Evolutionary conservation across 2,329 filamentous ascomycete species (phyloP).

Genomic region (Colletotrichum kahawae): DNA sequence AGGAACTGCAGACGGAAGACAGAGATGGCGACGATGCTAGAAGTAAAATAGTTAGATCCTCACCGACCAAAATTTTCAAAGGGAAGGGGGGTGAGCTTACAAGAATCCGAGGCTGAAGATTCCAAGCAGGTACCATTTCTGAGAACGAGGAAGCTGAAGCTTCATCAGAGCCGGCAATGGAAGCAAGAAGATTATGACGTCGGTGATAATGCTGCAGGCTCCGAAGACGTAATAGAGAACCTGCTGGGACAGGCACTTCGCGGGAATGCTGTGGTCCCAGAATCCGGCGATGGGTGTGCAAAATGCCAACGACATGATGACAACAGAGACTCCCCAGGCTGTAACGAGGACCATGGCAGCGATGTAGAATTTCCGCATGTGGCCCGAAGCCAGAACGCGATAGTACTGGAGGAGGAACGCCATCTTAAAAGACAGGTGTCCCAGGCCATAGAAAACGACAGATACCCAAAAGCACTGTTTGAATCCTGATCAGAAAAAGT

Average conservation of each 20-base stretch:
- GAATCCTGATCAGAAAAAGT: background rate
- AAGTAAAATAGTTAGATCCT: background rate
- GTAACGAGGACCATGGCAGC: conserved; percentile 28
- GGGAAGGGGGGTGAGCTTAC: conserved; percentile 17
- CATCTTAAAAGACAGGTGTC: conserved; percentile 34
- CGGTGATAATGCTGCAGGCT: conserved; percentile 28
- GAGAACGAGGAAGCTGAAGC: conserved; percentile 25
- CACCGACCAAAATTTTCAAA: background rate
- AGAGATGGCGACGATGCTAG: conserved; percentile 28
- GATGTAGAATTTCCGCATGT: conserved; percentile 29
- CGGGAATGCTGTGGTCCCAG: conserved; percentile 28
- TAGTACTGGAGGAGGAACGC: conserved; percentile 41
- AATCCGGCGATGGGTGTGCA: conserved; percentile 30
- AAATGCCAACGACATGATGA: conserved; percentile 26
- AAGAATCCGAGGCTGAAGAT: conserved; percentile 33
- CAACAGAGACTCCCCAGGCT: conserved; percentile 28
- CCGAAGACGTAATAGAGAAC: conserved; percentile 27
- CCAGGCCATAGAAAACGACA: conserved; percentile 33
- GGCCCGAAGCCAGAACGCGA: conserved; percentile 32
- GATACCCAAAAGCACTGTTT: conserved; percentile 33
- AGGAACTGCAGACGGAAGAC: conserved; percentile 27
- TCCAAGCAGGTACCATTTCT: conserved; percentile 28
- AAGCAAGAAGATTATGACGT: conserved; percentile 29
- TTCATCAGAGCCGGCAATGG: conserved; percentile 29
- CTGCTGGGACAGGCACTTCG: conserved; percentile 23